A percentile compares a stretch with the other conserved stretches of the same genome.
These are phyloP conservation scores for Solanum ossicruentum DNA, from an alignment of 257 asterid genomes.

Conservation along the genomic window DNA sequence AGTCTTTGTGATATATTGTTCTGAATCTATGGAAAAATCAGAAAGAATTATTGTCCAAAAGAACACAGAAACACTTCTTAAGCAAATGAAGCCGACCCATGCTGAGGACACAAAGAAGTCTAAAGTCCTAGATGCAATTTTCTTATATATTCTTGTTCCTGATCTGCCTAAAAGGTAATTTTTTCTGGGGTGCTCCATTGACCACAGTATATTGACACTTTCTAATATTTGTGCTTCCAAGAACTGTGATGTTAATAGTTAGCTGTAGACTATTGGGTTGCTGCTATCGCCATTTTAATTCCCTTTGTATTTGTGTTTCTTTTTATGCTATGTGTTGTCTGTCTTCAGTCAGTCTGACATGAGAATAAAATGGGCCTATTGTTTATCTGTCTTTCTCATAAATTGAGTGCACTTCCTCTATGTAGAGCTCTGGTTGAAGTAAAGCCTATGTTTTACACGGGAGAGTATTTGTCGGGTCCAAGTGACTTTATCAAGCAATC, in stretches of 20 bases:
- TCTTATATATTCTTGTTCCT: constrained; percentile 74
- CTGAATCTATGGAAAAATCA: constrained; percentile 35
- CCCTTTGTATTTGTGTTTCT: neutral
- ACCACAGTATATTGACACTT: neutral
- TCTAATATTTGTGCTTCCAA: neutral
- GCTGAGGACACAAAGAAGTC: constrained; percentile 25
- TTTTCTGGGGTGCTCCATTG: neutral
- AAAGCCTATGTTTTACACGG: constrained; percentile 67
- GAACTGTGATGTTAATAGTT: neutral
- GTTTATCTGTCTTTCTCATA: neutral
- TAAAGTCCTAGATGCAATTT: constrained; percentile 33
- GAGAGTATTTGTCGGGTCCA: constrained; percentile 22
- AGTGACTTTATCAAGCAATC: constrained; percentile 18
- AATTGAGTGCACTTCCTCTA: neutral
- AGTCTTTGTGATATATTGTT: constrained; percentile 62
- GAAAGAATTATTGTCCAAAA: constrained; percentile 49
- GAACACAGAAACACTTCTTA: constrained; percentile 32
- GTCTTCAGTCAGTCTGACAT: neutral
- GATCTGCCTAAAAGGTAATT: constrained; percentile 91
- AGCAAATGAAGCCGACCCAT: constrained; percentile 37
- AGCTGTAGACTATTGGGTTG: neutral
- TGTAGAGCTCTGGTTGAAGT: constrained; percentile 82
- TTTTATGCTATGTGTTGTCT: neutral
- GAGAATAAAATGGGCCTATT: neutral
- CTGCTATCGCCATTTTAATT: neutral